Evolutionary conservation across 768 basidiomycete species (phyloP).

Genomic region (Butyriboletus loyo): DNA sequence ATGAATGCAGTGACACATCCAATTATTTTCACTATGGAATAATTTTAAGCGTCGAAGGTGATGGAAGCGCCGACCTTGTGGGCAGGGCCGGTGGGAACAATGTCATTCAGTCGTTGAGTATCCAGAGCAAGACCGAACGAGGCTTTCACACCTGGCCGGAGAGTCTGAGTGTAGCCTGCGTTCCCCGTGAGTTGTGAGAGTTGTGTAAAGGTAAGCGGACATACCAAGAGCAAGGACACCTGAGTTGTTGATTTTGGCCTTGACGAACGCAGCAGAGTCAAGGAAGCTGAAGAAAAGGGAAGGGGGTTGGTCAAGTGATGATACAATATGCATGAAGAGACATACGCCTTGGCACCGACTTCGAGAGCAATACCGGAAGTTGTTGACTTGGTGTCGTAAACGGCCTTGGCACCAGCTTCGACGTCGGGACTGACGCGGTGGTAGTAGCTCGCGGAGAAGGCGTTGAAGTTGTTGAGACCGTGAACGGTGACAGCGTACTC

Average conservation of each 20-base stretch:
- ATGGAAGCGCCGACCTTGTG: conserved; percentile 85
- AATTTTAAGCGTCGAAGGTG: conserved; percentile 64
- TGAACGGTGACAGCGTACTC: conserved; percentile 95
- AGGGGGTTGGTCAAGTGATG: background rate
- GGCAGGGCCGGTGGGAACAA: conserved; percentile 56
- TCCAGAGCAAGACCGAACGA: conserved; percentile 94
- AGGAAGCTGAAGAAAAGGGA: conserved; percentile 51
- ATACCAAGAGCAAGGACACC: conserved; percentile 85
- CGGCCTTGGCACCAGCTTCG: conserved; percentile 93
- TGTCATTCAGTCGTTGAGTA: conserved; percentile 85
- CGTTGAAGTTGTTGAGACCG: conserved; percentile 90
- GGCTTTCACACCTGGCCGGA: conserved; percentile 91
- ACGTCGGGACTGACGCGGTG: conserved; percentile 91
- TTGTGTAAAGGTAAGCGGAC: conserved; percentile 6
- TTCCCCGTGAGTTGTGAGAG: conserved; percentile 12
- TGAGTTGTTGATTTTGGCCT: conserved; percentile 98
- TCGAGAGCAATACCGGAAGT: conserved; percentile 85
- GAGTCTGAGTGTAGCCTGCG: conserved; percentile 84
- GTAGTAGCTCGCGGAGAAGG: conserved; percentile 96
- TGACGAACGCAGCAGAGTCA: conserved; percentile 87
- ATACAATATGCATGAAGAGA: conserved; percentile 16
- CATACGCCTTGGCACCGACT: conserved; percentile 93
- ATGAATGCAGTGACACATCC: conserved; percentile 10
- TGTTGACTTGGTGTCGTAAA: conserved; percentile 92
- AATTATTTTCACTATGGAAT: conserved; percentile 18